Conservation (phyloP, 768 basidiomycete genomes). For the Trametes sanguinea region DNA sequence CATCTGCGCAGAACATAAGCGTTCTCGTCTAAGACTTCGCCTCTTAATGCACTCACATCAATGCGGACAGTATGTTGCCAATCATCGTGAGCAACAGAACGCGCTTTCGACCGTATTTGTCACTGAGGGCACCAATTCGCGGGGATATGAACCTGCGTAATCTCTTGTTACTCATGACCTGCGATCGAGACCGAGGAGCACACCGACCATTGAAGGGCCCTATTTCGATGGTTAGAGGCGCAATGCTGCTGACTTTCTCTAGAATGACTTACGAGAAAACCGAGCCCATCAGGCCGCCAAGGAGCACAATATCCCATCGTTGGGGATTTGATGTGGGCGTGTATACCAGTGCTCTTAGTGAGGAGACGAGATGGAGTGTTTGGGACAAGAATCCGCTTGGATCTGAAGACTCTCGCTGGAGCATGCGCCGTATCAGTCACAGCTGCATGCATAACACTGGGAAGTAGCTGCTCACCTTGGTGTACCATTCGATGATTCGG, state of each 20-base stretch:
- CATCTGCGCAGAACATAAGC: slow-evolving; percentile 52
- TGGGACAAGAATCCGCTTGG: slow-evolving; percentile 70
- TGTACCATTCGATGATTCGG: slow-evolving; percentile 95
- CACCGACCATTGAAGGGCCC: slow-evolving; percentile 66
- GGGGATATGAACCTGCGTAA: slow-evolving; percentile 63
- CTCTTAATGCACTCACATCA: slow-evolving; percentile 56
- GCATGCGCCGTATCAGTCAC: no score
- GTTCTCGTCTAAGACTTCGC: background rate
- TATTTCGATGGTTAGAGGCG: slow-evolving; percentile 32
- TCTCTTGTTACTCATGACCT: no score
- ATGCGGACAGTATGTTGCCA: slow-evolving; percentile 90
- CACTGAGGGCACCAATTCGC: slow-evolving; percentile 79
- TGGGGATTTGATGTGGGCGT: slow-evolving; percentile 59
- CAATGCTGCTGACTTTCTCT: background rate
- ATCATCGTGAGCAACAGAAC: slow-evolving; percentile 86
- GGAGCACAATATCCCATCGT: slow-evolving; percentile 91
- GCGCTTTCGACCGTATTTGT: slow-evolving; percentile 85
- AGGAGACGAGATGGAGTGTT: slow-evolving; percentile 68
- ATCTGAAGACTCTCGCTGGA: slow-evolving; percentile 70
- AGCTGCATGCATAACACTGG: slow-evolving; percentile 1
- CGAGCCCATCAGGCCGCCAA: slow-evolving; percentile 94
- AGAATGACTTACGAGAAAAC: slow-evolving; percentile 74
- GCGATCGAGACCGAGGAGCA: no score
- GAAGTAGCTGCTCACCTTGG: slow-evolving; percentile 47
- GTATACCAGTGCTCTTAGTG: slow-evolving; percentile 66